These are phyloP conservation scores for Exophiala oligosperma DNA, from an alignment of 2,329 filamentous ascomycete genomes.

Conservation along the genomic window DNA sequence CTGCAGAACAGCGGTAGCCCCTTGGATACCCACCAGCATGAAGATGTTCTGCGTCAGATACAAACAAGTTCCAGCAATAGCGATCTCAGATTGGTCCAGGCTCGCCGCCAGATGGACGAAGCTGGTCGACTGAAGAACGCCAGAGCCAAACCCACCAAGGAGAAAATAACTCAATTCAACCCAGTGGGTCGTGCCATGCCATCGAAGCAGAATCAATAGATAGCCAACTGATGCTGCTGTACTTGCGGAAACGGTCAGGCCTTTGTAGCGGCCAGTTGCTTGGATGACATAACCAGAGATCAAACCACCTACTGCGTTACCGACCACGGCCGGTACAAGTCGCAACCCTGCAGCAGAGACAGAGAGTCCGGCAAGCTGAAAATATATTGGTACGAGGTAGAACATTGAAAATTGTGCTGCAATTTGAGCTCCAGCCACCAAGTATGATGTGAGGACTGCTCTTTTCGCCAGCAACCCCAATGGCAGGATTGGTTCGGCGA, in stretches of 20 bases:
- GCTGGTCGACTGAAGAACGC: constrained; percentile 46
- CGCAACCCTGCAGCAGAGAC: constrained; percentile 61
- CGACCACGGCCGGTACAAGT: constrained; percentile 65
- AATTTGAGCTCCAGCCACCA: constrained; percentile 54
- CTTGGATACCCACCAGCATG: constrained; percentile 11
- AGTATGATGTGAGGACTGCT: constrained; percentile 55
- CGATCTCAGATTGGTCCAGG: constrained; percentile 47
- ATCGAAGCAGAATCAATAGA: constrained; percentile 53
- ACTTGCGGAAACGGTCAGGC: constrained; percentile 53
- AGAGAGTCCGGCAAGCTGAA: constrained; percentile 61
- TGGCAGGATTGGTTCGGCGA: constrained; percentile 38
- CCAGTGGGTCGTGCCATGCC: constrained; percentile 60
- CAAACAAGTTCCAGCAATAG: constrained; percentile 51
- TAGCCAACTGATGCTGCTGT: constrained; percentile 54
- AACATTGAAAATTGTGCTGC: constrained; percentile 59
- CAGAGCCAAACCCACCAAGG: constrained; percentile 55
- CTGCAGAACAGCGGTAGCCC: constrained; percentile 8
- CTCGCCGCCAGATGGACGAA: constrained; percentile 54
- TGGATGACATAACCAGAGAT: constrained; percentile 59
- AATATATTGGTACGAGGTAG: constrained; percentile 60
- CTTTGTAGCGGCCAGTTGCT: constrained; percentile 62
- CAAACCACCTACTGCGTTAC: constrained; percentile 64
- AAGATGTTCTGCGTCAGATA: constrained; percentile 37
- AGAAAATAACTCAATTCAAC: constrained; percentile 61
- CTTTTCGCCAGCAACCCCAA: constrained; percentile 42